Evolutionary conservation across 1,284 basidiomycete species (phyloP).

Genomic region (Vanrija sp.): DNA sequence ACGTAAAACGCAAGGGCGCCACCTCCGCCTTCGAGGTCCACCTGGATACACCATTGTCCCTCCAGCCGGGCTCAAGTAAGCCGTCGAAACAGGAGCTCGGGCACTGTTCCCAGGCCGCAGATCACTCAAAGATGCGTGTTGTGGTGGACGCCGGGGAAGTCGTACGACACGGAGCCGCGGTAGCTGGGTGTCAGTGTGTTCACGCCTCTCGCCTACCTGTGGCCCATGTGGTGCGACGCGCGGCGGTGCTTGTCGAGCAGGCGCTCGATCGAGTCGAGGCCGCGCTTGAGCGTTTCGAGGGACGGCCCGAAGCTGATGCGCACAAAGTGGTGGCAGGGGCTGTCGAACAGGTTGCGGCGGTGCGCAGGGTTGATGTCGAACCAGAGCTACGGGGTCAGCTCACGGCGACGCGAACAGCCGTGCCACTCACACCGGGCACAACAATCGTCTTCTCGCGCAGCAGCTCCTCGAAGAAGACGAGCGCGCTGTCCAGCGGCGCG

Average conservation of each 20-base stretch:
- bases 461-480: constrained; percentile 91
- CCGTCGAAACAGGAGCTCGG: too few relatives aligned
- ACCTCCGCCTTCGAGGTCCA: too few relatives aligned
- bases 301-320: constrained; percentile 84
- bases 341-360: constrained; percentile 73
- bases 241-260: constrained; percentile 59
- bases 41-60: too few relatives aligned
- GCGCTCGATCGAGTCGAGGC: constrained; percentile 78
- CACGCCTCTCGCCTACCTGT: constrained; percentile 19
- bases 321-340: constrained; percentile 85
- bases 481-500: constrained; percentile 76
- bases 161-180: too few relatives aligned
- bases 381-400: constrained; percentile 50
- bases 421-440: constrained; percentile 50
- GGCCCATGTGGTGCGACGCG: constrained; percentile 21
- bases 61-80: too few relatives aligned
- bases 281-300: constrained; percentile 73
- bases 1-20: too few relatives aligned
- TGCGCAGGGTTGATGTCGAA: constrained; percentile 81
- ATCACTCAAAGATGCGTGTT: neutral
- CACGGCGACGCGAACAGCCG: too few relatives aligned
- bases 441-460: constrained; percentile 60
- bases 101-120: too few relatives aligned
- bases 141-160: neutral
- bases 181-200: too few relatives aligned